phyloP scores from a whole-genome alignment of 495 filamentous ascomycete species.

The Lophium mytilinum region DNA sequence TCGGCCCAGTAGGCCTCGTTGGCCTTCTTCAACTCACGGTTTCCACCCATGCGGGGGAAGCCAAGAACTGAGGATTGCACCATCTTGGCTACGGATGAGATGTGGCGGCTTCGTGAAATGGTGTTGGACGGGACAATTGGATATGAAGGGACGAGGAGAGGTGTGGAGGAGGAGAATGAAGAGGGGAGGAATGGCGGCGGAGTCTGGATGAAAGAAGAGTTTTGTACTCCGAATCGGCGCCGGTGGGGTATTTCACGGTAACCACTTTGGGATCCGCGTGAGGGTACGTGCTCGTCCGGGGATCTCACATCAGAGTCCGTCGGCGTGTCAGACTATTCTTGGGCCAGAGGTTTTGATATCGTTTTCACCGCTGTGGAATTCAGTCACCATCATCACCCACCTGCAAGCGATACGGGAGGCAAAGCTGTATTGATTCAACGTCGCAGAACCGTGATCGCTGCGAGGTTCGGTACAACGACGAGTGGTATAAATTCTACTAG shows the following conservation, averaged over 20 bases:
- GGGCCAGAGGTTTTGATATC: too few relatives aligned
- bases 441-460: too few relatives aligned
- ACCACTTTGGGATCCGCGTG: not conserved
- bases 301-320: not conserved
- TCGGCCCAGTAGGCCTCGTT: conserved; percentile 95
- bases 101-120: conserved; percentile 1
- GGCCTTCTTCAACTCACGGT: conserved; percentile 99
- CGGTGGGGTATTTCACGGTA: conserved; percentile 13
- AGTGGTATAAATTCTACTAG: too few relatives aligned
- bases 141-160: not conserved
- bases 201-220: conserved; percentile 1
- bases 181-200: not conserved
- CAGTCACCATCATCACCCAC: too few relatives aligned
- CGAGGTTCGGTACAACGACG: too few relatives aligned
- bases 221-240: conserved; percentile 3
- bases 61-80: conserved; percentile 27
- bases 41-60: conserved; percentile 91
- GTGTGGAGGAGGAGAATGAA: conserved; percentile 6
- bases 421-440: too few relatives aligned
- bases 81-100: conserved; percentile 13
- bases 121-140: conserved; percentile 4
- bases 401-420: too few relatives aligned
- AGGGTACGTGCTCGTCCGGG: not conserved
- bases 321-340: too few relatives aligned
- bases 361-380: too few relatives aligned